Evolutionary conservation across 202 grass and related monocot species (phyloP), one percentile per base, ranked within the genome.

Genomic region (Alloteropsis angusta): DNA sequence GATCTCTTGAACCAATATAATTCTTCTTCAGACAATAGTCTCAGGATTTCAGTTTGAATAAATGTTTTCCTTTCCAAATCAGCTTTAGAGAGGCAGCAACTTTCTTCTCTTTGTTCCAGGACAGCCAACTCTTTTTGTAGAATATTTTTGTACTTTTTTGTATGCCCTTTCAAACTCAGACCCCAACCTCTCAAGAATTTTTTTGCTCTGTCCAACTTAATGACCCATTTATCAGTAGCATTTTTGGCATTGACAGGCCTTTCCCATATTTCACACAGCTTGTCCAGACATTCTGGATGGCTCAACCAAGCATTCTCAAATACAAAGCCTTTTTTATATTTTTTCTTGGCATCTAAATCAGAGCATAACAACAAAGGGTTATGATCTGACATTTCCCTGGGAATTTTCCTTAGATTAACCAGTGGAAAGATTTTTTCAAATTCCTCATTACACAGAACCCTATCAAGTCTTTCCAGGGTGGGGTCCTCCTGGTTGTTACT

Each of bases 71-170:
- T 28, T 0, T 14, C 0, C 0, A 25, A 3, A 0, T 5, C 0
- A 0, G 7, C 0, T 6, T 1, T 2, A 0, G 1, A 0, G 0
- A 54, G 19, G 0, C 0, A 0, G 6, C 0, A 1, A 1, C 9
- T 14, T 19, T 55, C 54, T 2, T 57, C 54, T 1, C 8, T 28
- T 5, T 2, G 0, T 0, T 4, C 6, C 0, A 5, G 4, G 0
- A n/a, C n/a, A n/a, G n/a, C n/a, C n/a, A 58, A 4, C 1, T 58
- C 10, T 1, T 14, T 10, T 2, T 13, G 10, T 0, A 28, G 4
- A 1, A 58, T 28, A 13, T 6, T 14, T 0, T 28, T 58, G 6
- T 28, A 26, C 14, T 21, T 58, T 0, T 5, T 25, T 5, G 0
- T 28, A 0, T 58, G 23, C 0, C 55, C 55, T 10, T 0, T 14